Base-by-base conservation (phyloP, 2,329 filamentous ascomycete species). In the Colletotrichum siamense region DNA sequence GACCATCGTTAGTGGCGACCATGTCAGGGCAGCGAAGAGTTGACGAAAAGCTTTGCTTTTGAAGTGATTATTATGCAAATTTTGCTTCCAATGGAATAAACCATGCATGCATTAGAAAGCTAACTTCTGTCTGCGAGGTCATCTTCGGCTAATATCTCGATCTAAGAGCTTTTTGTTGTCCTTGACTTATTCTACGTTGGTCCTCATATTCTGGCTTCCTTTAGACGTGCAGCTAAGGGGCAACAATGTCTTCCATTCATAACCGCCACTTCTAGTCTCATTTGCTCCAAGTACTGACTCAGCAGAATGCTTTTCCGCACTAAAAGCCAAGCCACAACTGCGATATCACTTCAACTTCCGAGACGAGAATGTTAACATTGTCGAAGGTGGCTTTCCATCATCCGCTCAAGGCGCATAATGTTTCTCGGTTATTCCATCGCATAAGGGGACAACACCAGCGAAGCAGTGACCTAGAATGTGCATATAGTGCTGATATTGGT, bases 241-340 rank as follows among this genome's bases (percentile, higher is more conserved):
- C 6, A 36, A 4, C 34, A 16, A 1, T 2, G 15, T 16, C 1
- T 18, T 9, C 1, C 2, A 39, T 39, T 18, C 36, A 18, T 4
- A 16, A 39, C 1, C 16, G 36, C 16, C 16, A 18, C 0, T 44
- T 44, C 39, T 44, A 0, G 18, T n/a, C 39, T 3, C 2, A 4
- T 44, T 0, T 7, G 18, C 5, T 44, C 39, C 9, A 44, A 4
- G 0, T 12, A 7, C 0, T 4, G 5, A 10, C 2, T 10, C 39
- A 44, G 18, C 0, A 12, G 39, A 3, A 44, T 5, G 1, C 18
- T 6, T 10, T 44, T 0, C 5, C 5, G 39, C 39, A 5, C 10
- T 44, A 9, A 6, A 44, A 44, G 39, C 18, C 39, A 6, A 1
- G 9, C 5, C 2, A 44, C 8, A 1, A 0, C 1, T 39, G 2